Evolutionary conservation across 2,329 filamentous ascomycete species (phyloP).

Genomic region (Fusarium chaquense): DNA sequence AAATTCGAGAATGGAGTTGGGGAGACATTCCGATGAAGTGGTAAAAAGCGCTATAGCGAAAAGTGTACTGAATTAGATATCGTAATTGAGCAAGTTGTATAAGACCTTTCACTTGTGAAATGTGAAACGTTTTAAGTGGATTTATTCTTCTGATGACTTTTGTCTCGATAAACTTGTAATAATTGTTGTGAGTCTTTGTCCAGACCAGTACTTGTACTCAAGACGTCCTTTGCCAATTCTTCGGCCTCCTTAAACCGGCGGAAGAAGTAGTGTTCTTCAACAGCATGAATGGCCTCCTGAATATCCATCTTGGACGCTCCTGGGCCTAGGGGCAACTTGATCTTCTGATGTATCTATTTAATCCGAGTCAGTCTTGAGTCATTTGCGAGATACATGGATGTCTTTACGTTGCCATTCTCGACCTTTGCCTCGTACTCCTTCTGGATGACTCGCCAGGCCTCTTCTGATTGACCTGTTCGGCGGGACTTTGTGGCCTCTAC

Average conservation of each 20-base stretch:
- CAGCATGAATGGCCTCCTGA: slow-evolving; percentile 66
- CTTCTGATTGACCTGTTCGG: slow-evolving; percentile 62
- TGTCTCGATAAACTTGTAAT: slow-evolving; percentile 58
- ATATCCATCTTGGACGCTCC: slow-evolving; percentile 59
- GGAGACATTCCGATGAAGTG: background rate
- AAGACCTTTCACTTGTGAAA: background rate
- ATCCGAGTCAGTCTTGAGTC: slow-evolving; percentile 44
- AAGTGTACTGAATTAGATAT: slow-evolving; percentile 26
- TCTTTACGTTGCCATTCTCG: slow-evolving; percentile 66
- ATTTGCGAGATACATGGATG: background rate
- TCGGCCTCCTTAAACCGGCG: slow-evolving; percentile 60
- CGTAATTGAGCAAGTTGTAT: slow-evolving; percentile 11
- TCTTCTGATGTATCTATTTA: slow-evolving; percentile 58
- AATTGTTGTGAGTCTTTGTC: slow-evolving; percentile 59
- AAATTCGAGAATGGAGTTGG: slow-evolving; percentile 1
- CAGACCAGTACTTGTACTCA: slow-evolving; percentile 52
- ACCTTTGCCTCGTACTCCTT: slow-evolving; percentile 60
- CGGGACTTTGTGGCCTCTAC: slow-evolving; percentile 47
- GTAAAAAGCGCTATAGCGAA: background rate
- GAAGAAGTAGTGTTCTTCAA: slow-evolving; percentile 70
- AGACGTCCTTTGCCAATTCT: slow-evolving; percentile 54
- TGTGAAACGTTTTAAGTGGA: slow-evolving; percentile 4
- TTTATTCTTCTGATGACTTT: slow-evolving; percentile 53
- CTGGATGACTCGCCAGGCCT: slow-evolving; percentile 61
- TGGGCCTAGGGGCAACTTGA: slow-evolving; percentile 57